Percentiles rank a stretch among this genome's conserved stretches.
Conservation (phyloP, 208 protist species). For the Naegleria lovaniensis region DNA sequence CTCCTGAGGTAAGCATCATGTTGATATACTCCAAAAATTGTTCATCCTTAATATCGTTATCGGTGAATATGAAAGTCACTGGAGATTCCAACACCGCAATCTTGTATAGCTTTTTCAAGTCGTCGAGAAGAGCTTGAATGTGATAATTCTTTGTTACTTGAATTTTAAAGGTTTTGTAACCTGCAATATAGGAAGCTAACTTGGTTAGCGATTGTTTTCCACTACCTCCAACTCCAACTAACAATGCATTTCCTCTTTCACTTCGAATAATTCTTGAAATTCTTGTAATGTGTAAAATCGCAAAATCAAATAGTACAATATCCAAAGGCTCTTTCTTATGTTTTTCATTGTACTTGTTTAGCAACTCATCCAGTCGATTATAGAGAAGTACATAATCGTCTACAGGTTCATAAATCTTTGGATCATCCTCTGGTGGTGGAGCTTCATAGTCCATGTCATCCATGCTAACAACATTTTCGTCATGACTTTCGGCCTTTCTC, state of each 20-base stretch:
- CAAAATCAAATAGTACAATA: conserved; percentile 75
- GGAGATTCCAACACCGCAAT: conserved; percentile 68
- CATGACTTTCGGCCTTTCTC: neutral
- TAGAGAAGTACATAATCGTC: conserved; percentile 38
- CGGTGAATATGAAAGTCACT: conserved; percentile 68
- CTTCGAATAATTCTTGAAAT: conserved; percentile 60
- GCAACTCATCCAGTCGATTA: conserved; percentile 39
- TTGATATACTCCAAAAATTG: conserved; percentile 75
- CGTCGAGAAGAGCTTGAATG: conserved; percentile 73
- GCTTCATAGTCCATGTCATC: neutral
- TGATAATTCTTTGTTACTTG: conserved; percentile 55
- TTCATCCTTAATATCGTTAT: conserved; percentile 70
- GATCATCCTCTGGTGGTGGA: neutral
- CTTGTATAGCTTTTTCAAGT: conserved; percentile 77
- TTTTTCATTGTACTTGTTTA: conserved; percentile 63
- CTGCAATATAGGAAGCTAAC: conserved; percentile 61
- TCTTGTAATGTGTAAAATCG: conserved; percentile 61
- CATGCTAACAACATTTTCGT: neutral
- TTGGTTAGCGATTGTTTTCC: conserved; percentile 63
- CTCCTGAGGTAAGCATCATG: conserved; percentile 66
- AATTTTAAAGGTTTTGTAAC: conserved; percentile 62
- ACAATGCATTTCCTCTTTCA: conserved; percentile 57
- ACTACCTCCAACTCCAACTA: conserved; percentile 71
- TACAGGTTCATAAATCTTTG: conserved; percentile 61
- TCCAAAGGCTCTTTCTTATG: conserved; percentile 50